Base-by-base conservation (phyloP, 345 rosid species). In the Geranium rotundifolium region DNA sequence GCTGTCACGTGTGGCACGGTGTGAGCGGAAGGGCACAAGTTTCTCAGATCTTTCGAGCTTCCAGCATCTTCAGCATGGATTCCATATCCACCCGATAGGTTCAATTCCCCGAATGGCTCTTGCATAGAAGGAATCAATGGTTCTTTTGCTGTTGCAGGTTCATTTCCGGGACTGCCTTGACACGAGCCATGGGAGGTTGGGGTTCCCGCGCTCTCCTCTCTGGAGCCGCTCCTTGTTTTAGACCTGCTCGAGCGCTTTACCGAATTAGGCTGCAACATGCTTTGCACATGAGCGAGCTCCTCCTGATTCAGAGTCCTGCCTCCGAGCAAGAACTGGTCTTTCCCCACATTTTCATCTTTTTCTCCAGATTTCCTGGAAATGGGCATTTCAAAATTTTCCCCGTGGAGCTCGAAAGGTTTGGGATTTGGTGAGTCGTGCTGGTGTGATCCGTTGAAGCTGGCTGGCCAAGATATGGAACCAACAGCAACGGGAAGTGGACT, bases 171-270 rank as follows among this genome's bases (percentile, higher is more conserved):
- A 68, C 83, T 81, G 66, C 89, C 86, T 78, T 86, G 90, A 72
- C 85, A 82, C 1, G 95, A 89, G 72, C 88, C 91, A 61, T 80
- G 93, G 49, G 85, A 91, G 63, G 92, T 81, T 39, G 95, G 90
- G 34, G 84, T 75, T 66, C 92, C 85, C 1, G 68, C 77, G 71
- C 95, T 89, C 72, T 80, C 89, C 72, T 89, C 95, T 62, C 87
- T 79, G 1, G 79, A 82, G 34, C 79, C 81, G 72, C 79, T 79
- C 67, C 69, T 72, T 52, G 78, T 62, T 77, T 78, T 68, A 62
- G 74, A 79, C 58, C 73, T 74, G 50, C 14, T 41, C 9, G 10
- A 6, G 50, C 9, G 10, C 63, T 71, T 70, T 61, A 73, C 83
- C n/a, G n/a, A n/a, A n/a, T n/a, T n/a, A 0, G 82, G 78, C 15